Conservation (phyloP, 2,329 filamentous ascomycete species). For the Exophiala dermatitidis region DNA sequence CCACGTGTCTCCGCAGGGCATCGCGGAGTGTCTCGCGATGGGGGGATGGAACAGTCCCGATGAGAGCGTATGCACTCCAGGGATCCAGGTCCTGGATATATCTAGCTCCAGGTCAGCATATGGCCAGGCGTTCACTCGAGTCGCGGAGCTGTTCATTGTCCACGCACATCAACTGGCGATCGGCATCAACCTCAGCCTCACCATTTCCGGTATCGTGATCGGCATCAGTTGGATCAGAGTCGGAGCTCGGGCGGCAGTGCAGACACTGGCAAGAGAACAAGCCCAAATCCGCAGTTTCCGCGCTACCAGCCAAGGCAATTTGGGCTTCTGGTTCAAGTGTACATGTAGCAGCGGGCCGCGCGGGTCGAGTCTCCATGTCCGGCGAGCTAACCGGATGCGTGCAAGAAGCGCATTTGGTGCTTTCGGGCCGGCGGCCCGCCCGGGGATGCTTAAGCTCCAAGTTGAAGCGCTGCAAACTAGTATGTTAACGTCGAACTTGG, state of each 20-base stretch:
- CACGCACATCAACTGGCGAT: background rate
- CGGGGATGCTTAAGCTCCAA: background rate
- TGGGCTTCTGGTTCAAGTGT: background rate
- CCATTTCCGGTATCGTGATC: background rate
- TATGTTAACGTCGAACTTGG: background rate
- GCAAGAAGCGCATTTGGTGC: background rate
- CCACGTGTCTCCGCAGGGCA: conserved; percentile 3
- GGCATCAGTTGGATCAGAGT: background rate
- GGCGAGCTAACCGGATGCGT: no score
- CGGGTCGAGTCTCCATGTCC: no score
- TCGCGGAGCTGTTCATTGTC: background rate
- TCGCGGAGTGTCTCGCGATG: conserved; percentile 1
- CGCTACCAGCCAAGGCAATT: background rate
- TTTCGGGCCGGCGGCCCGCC: background rate
- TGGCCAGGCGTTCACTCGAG: background rate
- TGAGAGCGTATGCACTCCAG: conserved; percentile 4
- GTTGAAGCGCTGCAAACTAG: background rate
- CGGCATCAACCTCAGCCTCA: background rate
- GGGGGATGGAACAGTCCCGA: conserved; percentile 1
- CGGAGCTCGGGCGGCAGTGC: background rate
- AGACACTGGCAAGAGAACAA: background rate
- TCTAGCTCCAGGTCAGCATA: conserved; percentile 1
- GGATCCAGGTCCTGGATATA: conserved; percentile 8
- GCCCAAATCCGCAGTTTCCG: background rate
- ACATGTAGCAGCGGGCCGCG: background rate